These are phyloP conservation scores for Pythium pectinolyticum DNA, from an alignment of 352 stramenopile genomes.

Conservation along the genomic window DNA sequence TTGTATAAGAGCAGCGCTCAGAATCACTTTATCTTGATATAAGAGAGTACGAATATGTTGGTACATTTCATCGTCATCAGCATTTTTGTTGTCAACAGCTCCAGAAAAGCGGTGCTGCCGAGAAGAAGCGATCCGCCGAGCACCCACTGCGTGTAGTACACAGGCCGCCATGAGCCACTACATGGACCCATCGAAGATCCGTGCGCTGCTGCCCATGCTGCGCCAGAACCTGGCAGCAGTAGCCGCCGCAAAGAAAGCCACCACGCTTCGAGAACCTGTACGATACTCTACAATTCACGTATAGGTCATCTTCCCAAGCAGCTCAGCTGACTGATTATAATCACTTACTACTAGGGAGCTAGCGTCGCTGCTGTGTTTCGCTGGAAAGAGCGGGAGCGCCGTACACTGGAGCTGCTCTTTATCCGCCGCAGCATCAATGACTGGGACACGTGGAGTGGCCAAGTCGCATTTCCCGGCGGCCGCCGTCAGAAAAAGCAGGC, in stretches of 20 bases:
- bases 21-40: too few relatives aligned
- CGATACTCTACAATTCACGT: constrained; percentile 1
- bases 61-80: too few relatives aligned
- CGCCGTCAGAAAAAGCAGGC: constrained; percentile 57
- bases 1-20: too few relatives aligned
- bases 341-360: too few relatives aligned
- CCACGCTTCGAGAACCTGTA: constrained; percentile 35
- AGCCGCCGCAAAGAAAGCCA: constrained; percentile 27
- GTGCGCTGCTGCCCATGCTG: constrained; percentile 52
- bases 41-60: too few relatives aligned
- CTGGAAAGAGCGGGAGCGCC: constrained; percentile 66
- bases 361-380: constrained; percentile 82
- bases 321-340: neutral
- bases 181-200: constrained; percentile 44
- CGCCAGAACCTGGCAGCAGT: constrained; percentile 54
- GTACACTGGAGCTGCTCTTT: constrained; percentile 70
- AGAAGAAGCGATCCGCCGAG: too few relatives aligned
- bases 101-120: too few relatives aligned
- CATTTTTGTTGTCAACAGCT: too few relatives aligned
- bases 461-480: constrained; percentile 80
- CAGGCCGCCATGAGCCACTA: constrained; percentile 30
- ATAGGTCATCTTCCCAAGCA: neutral
- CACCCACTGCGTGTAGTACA: neutral
- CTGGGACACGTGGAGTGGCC: constrained; percentile 78
- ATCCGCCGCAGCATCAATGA: constrained; percentile 75